phyloP scores from a whole-genome alignment of 2,329 filamentous ascomycete genomes.

The Aspergillus neotritici region DNA sequence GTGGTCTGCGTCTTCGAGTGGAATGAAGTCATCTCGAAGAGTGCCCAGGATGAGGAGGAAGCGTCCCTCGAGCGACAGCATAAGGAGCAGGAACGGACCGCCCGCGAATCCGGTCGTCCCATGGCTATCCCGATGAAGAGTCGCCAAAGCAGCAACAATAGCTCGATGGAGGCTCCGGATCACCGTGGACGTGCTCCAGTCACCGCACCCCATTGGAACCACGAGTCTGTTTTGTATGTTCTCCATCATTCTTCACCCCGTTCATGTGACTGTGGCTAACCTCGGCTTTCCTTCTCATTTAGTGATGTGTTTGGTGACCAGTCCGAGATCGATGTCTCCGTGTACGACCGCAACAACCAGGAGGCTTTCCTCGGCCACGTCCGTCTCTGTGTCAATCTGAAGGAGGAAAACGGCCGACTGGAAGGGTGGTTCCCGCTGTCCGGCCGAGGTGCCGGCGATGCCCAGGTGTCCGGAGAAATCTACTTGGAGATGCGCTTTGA shows the following conservation, averaged over 20 bases:
- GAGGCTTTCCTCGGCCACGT: slow-evolving; percentile 92
- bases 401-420: slow-evolving; percentile 64
- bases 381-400: slow-evolving; percentile 66
- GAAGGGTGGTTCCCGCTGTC: slow-evolving; percentile 81
- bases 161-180: slow-evolving; percentile 61
- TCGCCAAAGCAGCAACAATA: slow-evolving; percentile 93
- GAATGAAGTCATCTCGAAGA: slow-evolving; percentile 90
- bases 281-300: slow-evolving; percentile 18
- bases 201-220: slow-evolving; percentile 90
- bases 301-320: slow-evolving; percentile 92
- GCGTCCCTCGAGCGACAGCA: slow-evolving; percentile 58
- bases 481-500: slow-evolving; percentile 83
- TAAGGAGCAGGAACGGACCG: slow-evolving; percentile 56
- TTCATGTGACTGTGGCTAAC: background rate
- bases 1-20: slow-evolving; percentile 95
- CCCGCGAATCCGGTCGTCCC: slow-evolving; percentile 73
- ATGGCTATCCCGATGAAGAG: slow-evolving; percentile 98
- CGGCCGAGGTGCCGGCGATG: slow-evolving; percentile 72
- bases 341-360: slow-evolving; percentile 79
- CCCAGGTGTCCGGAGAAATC: slow-evolving; percentile 76
- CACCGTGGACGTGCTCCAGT: slow-evolving; percentile 57
- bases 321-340: slow-evolving; percentile 83
- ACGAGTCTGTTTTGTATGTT: slow-evolving; percentile 88
- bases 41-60: slow-evolving; percentile 60
- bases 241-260: background rate